These are phyloP conservation scores for Phytophthora gonapodyides DNA, from an alignment of 352 stramenopile species.

Conservation along the genomic window DNA sequence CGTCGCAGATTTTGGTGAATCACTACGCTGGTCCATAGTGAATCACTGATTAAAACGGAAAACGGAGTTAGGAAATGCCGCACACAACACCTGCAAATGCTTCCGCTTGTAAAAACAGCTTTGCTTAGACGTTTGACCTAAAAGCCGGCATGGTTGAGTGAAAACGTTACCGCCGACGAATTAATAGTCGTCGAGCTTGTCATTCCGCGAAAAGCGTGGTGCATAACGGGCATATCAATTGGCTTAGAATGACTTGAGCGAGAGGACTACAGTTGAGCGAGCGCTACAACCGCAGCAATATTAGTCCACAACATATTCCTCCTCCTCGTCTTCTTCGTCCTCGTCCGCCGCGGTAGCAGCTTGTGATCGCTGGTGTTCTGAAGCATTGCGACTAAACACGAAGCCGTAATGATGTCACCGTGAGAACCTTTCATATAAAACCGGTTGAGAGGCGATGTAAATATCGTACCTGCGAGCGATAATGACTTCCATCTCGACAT, in stretches of 20 bases:
- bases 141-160: no score
- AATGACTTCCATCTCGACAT: constrained; percentile 89
- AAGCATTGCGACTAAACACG: constrained; percentile 37
- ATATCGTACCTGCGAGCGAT: constrained; percentile 54
- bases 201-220: no score
- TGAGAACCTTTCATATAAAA: not conserved
- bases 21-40: constrained; percentile 1
- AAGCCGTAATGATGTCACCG: not conserved
- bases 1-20: constrained; percentile 12
- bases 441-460: not conserved
- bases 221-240: no score
- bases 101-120: no score
- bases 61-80: not conserved
- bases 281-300: not conserved
- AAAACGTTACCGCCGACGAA: no score
- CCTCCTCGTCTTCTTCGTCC: constrained; percentile 62
- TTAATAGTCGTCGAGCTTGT: no score
- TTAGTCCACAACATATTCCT: constrained; percentile 82
- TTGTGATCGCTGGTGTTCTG: constrained; percentile 47
- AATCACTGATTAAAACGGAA: constrained; percentile 8
- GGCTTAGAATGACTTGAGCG: no score
- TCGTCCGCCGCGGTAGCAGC: constrained; percentile 30
- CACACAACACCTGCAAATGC: no score
- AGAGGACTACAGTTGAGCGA: not conserved
- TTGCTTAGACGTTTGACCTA: no score